Base-by-base conservation (phyloP, 2,329 filamentous ascomycete species). In the Ophiobolus disseminans region DNA sequence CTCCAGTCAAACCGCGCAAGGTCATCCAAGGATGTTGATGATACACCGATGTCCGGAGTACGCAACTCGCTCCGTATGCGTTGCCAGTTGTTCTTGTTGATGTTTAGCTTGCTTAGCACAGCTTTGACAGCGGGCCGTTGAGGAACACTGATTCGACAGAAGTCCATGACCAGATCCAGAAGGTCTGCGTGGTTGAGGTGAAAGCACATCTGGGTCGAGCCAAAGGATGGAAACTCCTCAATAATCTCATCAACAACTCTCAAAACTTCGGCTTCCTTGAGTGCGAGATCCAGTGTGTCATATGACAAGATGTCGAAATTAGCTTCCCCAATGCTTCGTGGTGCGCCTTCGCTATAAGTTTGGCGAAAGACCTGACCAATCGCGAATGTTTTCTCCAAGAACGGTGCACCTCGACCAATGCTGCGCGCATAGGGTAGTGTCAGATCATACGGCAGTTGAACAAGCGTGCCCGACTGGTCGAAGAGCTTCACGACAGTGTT, bases 241-340 rank as follows among this genome's bases (percentile, higher is more conserved):
- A 95, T 82, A 31, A 97, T 88, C 69, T 99, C 94, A 68, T 99
- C 94, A 17, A 97, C 77, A 2, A 97, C 92, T 63, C 97, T 97
- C 60, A 99, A 84, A 0, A 91, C 87, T 72, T 97, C 93, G 0
- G 93, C 93, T 73, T 99, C 94, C 65, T 96, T 95, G 46, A 97
- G 73, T 1, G 91, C 88, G 36, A 96, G 78, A 64, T 97, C 91
- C 4, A 91, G 75, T 1, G 88, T 87, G 60, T 92, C 87, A 35
- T 85, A 83, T 0, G 91, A 93, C n/a, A 96, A 83, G 50, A 99
- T 91, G 73, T 99, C 94, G 70, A 97, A 99, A 70, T 97, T 92
- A 2, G 95, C 92, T 68, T 97, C 94, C 8, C 90, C 88, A 68
- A 90, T 88, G 64, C 87, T 88, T 47, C 83, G 82, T 5, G 94